A percentile compares a stretch with the other conserved stretches of the same genome.
Evolutionary conservation across 305 asterid species (phyloP).

Genomic region (Ilex paraguariensis): DNA sequence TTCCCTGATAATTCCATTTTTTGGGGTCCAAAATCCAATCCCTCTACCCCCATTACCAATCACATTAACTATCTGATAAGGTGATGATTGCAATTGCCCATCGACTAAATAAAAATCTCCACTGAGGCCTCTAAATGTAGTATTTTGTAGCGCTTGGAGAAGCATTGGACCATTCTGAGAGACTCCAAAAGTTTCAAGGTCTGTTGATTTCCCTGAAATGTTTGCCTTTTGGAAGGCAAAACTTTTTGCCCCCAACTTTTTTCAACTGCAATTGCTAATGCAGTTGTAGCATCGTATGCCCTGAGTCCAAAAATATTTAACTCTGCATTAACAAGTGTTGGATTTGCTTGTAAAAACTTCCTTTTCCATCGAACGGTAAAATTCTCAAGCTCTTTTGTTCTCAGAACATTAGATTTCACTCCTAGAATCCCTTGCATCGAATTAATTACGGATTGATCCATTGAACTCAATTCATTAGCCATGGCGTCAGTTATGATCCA

Average conservation of each 20-base stretch:
- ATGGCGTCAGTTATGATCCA: slow-evolving; percentile 41
- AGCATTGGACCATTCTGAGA: too few species aligned
- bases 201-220: slow-evolving; percentile 12
- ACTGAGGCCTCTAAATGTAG: slow-evolving; percentile 29
- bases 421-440: slow-evolving; percentile 54
- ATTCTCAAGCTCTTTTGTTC: slow-evolving; percentile 17
- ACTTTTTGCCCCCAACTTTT: slow-evolving; percentile 12
- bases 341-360: slow-evolving; percentile 4
- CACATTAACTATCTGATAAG: slow-evolving; percentile 39
- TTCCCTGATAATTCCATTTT: too few species aligned
- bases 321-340: slow-evolving; percentile 8
- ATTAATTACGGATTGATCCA: slow-evolving; percentile 15
- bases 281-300: slow-evolving; percentile 46
- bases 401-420: slow-evolving; percentile 24
- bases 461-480: slow-evolving; percentile 20
- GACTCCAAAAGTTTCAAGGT: slow-evolving; percentile 14
- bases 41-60: slow-evolving; percentile 36
- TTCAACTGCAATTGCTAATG: slow-evolving; percentile 39
- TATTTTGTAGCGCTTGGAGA: too few species aligned
- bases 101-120: slow-evolving; percentile 35
- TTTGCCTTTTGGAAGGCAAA: slow-evolving; percentile 4
- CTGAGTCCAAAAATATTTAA: slow-evolving; percentile 40
- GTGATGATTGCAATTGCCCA: slow-evolving; percentile 25
- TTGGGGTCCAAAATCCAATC: slow-evolving; percentile 54
- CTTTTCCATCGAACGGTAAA: slow-evolving; percentile 33